Evolutionary conservation across 1,284 basidiomycete genomes (phyloP).

Genomic region (Leucoagaricus sp.): DNA sequence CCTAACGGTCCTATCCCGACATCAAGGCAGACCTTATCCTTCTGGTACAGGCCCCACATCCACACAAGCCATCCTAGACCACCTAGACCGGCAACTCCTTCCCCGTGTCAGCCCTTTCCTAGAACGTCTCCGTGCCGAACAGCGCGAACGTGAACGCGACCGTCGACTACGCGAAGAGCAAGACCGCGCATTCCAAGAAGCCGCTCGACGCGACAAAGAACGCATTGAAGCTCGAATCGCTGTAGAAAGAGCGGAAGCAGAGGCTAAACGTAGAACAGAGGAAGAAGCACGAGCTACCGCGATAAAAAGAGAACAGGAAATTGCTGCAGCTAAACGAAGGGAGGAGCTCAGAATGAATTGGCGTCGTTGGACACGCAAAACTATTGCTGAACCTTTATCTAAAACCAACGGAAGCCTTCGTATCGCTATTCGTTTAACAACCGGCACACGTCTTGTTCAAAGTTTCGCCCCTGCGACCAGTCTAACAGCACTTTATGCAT

Average conservation of each 20-base stretch:
- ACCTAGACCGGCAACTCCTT: slow-evolving; percentile 70
- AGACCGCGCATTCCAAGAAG: slow-evolving; percentile 75
- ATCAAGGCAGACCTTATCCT: slow-evolving; percentile 64
- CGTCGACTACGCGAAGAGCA: slow-evolving; percentile 78
- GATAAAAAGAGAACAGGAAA: slow-evolving; percentile 24
- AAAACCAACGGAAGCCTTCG: slow-evolving; percentile 42
- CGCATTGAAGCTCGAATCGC: slow-evolving; percentile 55
- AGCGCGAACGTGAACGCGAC: slow-evolving; percentile 60
- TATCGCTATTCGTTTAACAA: slow-evolving; percentile 69
- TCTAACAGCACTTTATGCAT: slow-evolving; percentile 68
- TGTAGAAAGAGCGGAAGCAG: slow-evolving; percentile 39
- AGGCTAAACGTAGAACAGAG: slow-evolving; percentile 26
- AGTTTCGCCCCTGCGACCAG: slow-evolving; percentile 53
- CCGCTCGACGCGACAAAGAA: slow-evolving; percentile 70
- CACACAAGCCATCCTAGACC: slow-evolving; percentile 59
- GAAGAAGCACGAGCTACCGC: slow-evolving; percentile 26
- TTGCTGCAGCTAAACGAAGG: slow-evolving; percentile 26
- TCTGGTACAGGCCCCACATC: slow-evolving; percentile 50
- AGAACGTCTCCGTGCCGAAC: slow-evolving; percentile 47
- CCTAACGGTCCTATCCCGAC: slow-evolving; percentile 80
- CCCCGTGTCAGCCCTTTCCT: slow-evolving; percentile 82
- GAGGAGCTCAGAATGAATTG: slow-evolving; percentile 44
- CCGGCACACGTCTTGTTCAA: slow-evolving; percentile 60
- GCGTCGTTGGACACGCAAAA: slow-evolving; percentile 49
- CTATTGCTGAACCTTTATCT: slow-evolving; percentile 28